Percentiles rank a stretch among this genome's conserved stretches.
Conservation (phyloP, 1,284 basidiomycete species). For the Stygiomarasmius scandens region DNA sequence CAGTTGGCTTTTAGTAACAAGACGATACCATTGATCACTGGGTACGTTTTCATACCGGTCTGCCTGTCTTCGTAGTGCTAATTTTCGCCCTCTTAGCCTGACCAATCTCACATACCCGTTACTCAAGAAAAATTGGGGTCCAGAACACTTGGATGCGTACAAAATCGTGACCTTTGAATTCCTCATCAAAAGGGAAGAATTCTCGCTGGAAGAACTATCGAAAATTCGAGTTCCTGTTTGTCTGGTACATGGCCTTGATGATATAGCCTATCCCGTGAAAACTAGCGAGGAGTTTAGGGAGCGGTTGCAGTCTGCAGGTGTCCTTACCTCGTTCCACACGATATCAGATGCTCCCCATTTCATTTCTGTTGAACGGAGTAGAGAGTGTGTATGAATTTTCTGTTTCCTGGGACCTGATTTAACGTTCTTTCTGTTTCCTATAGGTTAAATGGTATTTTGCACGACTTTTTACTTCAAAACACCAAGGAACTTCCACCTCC, state of each 20-base stretch:
- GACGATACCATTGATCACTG: conserved; percentile 22
- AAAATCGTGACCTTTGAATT: conserved; percentile 14
- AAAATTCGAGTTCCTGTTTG: conserved; percentile 14
- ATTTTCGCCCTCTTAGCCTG: conserved; percentile 1
- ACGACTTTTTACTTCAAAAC: too few species aligned
- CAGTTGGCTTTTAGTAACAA: conserved; percentile 36
- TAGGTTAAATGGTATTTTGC: too few species aligned
- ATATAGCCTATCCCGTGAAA: conserved; percentile 17
- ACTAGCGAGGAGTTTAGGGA: conserved; percentile 10
- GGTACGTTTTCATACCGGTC: conserved; percentile 23
- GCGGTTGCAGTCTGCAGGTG: conserved; percentile 10
- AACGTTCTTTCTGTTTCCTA: too few species aligned
- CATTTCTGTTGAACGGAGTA: neutral
- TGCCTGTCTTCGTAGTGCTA: neutral
- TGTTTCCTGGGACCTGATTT: too few species aligned
- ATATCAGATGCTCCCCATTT: conserved; percentile 14
- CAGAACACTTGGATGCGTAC: conserved; percentile 10
- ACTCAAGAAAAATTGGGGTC: conserved; percentile 11
- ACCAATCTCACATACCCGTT: neutral
- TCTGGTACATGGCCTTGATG: conserved; percentile 15
- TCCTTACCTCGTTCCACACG: neutral
- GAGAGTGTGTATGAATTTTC: too few species aligned
- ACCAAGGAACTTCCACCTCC: too few species aligned
- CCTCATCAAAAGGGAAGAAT: conserved; percentile 8
- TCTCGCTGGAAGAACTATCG: conserved; percentile 7